Evolutionary conservation across 805 yeast genomes (phyloP).

Genomic region (Kazachstania psychrophila): DNA sequence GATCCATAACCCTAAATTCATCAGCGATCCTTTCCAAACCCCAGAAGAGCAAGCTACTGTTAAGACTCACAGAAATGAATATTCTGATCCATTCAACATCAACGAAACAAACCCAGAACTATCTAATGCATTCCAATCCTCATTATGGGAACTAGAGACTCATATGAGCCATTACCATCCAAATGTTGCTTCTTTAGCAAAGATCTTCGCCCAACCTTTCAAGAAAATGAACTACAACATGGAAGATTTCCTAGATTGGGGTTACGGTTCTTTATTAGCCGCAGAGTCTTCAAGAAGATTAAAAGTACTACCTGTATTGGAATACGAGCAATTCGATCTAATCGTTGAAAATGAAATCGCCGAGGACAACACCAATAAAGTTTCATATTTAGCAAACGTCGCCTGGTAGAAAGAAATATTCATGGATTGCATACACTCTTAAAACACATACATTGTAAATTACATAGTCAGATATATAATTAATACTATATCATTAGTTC

Average conservation of each 20-base stretch:
- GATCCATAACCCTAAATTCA: conserved; percentile 45
- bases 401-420: conserved; percentile 16
- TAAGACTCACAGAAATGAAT: conserved; percentile 20
- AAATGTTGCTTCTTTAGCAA: conserved; percentile 85
- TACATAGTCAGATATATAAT: neutral
- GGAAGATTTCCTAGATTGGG: conserved; percentile 94
- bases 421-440: neutral
- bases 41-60: conserved; percentile 21
- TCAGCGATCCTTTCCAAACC: conserved; percentile 21
- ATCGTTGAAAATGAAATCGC: conserved; percentile 9
- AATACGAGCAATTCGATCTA: conserved; percentile 41
- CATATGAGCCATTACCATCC: conserved; percentile 85
- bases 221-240: conserved; percentile 76
- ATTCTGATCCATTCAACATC: conserved; percentile 57
- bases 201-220: conserved; percentile 82
- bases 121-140: conserved; percentile 73
- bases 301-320: conserved; percentile 69
- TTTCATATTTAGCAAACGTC: conserved; percentile 15
- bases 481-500: neutral
- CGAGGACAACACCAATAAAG: neutral
- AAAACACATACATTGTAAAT: neutral
- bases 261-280: conserved; percentile 55
- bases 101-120: conserved; percentile 63
- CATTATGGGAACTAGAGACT: conserved; percentile 86
- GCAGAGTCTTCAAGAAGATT: conserved; percentile 56